Evolutionary conservation across 1,139 yeast genomes (phyloP).

Genomic region (Zygoascus meyerae): DNA sequence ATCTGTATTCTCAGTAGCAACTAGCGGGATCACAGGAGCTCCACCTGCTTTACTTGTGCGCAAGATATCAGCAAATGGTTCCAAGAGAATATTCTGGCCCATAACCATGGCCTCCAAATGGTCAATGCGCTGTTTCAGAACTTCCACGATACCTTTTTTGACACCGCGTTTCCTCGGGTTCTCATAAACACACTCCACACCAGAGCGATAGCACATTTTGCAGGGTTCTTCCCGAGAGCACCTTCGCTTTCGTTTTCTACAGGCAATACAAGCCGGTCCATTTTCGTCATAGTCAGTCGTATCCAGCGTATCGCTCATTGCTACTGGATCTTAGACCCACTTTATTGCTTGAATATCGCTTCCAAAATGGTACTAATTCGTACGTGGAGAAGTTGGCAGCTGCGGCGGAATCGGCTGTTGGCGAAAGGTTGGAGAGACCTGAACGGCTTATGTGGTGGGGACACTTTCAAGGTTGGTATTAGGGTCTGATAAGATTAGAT

Average conservation of each 20-base stretch:
- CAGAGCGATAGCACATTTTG: slow-evolving; percentile 14
- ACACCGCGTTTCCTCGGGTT: slow-evolving; percentile 15
- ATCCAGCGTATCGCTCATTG: neutral
- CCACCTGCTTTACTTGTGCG: neutral
- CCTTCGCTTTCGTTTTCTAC: slow-evolving; percentile 19
- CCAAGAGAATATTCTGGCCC: slow-evolving; percentile 13
- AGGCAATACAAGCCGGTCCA: slow-evolving; percentile 18
- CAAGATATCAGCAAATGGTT: neutral
- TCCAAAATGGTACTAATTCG: too few relatives aligned
- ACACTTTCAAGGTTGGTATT: too few relatives aligned
- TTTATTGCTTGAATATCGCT: too few relatives aligned
- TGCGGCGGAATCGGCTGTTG: too few relatives aligned
- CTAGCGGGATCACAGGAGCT: neutral
- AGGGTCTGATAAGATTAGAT: too few relatives aligned
- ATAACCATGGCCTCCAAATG: slow-evolving; percentile 15
- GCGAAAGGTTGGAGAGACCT: too few relatives aligned
- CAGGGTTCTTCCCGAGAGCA: slow-evolving; percentile 22
- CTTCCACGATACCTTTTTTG: slow-evolving; percentile 12
- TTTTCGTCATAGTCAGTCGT: neutral
- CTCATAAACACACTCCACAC: slow-evolving; percentile 13
- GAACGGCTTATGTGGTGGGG: too few relatives aligned
- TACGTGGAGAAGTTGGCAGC: too few relatives aligned
- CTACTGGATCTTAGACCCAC: neutral
- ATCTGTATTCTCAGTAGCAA: neutral
- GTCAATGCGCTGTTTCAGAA: slow-evolving; percentile 10